Conservation (phyloP, 352 stramenopile genomes). For the Phytophthora ohioensis region DNA sequence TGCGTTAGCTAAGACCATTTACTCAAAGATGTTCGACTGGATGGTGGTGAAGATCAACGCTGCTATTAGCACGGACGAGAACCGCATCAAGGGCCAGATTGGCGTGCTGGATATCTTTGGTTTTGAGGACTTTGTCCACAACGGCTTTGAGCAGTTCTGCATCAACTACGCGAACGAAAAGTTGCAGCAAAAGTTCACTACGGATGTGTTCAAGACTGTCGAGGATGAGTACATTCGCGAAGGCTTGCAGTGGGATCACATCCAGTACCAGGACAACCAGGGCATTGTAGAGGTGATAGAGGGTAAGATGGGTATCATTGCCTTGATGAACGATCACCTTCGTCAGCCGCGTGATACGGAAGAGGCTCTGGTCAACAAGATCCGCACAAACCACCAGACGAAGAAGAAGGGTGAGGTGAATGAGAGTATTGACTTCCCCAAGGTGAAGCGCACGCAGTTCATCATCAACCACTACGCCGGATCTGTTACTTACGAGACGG, state of each 20-base stretch:
- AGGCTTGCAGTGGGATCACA: slow-evolving; percentile 98
- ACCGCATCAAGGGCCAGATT: slow-evolving; percentile 82
- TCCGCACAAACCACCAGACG: slow-evolving; percentile 84
- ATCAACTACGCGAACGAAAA: slow-evolving; percentile 95
- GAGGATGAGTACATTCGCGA: slow-evolving; percentile 98
- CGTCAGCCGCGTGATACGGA: slow-evolving; percentile 87
- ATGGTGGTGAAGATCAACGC: slow-evolving; percentile 94
- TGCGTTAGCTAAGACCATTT: slow-evolving; percentile 97
- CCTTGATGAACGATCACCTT: slow-evolving; percentile 90
- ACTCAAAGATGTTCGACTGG: slow-evolving; percentile 98
- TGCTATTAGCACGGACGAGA: slow-evolving; percentile 86
- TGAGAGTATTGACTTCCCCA: slow-evolving; percentile 86
- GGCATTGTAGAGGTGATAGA: slow-evolving; percentile 98
- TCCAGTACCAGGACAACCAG: slow-evolving; percentile 99
- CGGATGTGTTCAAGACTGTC: slow-evolving; percentile 97
- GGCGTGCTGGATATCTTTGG: slow-evolving; percentile 99
- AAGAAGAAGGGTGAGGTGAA: slow-evolving; percentile 72
- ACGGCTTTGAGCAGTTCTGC: slow-evolving; percentile 94
- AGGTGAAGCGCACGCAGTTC: slow-evolving; percentile 93
- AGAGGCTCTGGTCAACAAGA: slow-evolving; percentile 90
- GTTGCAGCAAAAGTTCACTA: slow-evolving; percentile 94
- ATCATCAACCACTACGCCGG: slow-evolving; percentile 97
- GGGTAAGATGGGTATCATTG: slow-evolving; percentile 89
- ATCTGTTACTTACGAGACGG: slow-evolving; percentile 93
- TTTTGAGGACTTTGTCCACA: slow-evolving; percentile 97